A percentile compares a stretch with the other conserved stretches of the same genome.
Conservation (phyloP, 192 early-diverging fungal genomes). For the Piromyces finnis region DNA sequence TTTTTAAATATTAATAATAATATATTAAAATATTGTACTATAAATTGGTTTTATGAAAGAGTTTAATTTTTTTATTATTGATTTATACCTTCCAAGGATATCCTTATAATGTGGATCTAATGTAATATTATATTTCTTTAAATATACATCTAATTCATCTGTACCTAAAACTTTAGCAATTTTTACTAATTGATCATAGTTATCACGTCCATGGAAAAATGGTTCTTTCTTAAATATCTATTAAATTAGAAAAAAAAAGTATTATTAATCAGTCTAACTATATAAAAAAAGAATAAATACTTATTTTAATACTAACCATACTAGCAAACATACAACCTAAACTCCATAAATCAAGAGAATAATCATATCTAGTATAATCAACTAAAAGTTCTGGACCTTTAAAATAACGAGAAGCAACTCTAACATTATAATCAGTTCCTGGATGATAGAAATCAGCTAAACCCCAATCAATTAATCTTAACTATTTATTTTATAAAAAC, state of each 20-base stretch:
- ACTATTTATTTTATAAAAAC: too few species aligned
- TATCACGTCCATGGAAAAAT: slow-evolving; percentile 98
- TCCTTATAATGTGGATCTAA: slow-evolving; percentile 79
- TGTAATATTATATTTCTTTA: slow-evolving; percentile 90
- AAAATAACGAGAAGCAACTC: slow-evolving; percentile 97
- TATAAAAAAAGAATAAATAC: too few species aligned
- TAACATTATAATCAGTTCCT: slow-evolving; percentile 90
- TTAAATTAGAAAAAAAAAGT: too few species aligned
- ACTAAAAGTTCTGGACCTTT: slow-evolving; percentile 97
- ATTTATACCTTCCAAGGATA: slow-evolving; percentile 66
- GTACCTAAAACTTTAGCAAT: slow-evolving; percentile 97
- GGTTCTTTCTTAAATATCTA: slow-evolving; percentile 98
- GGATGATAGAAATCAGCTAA: slow-evolving; percentile 98
- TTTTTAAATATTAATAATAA: slow-evolving; percentile 6
- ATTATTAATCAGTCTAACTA: too few species aligned
- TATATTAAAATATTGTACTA: neutral
- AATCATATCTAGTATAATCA: slow-evolving; percentile 97
- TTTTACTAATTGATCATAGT: slow-evolving; percentile 97
- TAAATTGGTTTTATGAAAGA: too few species aligned
- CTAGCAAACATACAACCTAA: slow-evolving; percentile 98
- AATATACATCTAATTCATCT: slow-evolving; percentile 78
- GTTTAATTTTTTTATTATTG: too few species aligned
- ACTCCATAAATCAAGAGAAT: slow-evolving; percentile 98
- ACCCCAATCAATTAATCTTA: slow-evolving; percentile 97
- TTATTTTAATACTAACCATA: slow-evolving; percentile 49